A percentile compares a stretch with the other conserved stretches of the same genome.
phyloP scores from a whole-genome alignment of 2,329 filamentous ascomycete species.

The Ploettnerulaceae sp. region DNA sequence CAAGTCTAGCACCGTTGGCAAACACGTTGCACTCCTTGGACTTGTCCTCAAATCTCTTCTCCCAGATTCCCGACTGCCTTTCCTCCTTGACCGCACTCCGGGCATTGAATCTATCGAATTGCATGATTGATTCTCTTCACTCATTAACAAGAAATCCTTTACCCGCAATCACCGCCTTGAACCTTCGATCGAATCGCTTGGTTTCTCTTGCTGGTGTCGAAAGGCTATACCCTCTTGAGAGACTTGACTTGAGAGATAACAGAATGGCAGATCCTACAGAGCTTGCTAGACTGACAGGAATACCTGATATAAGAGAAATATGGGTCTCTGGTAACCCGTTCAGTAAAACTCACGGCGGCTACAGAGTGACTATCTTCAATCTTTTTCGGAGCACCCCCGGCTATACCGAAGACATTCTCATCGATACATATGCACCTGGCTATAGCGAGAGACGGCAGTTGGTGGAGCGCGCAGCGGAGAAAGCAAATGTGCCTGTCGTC shows the following conservation, averaged over 20 bases:
- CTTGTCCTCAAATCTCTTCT: conserved; percentile 86
- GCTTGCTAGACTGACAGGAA: conserved; percentile 79
- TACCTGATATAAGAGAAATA: conserved; percentile 87
- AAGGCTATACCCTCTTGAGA: conserved; percentile 79
- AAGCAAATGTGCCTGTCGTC: conserved; percentile 71
- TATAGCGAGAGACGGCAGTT: conserved; percentile 82
- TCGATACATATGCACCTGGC: conserved; percentile 79
- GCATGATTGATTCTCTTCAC: conserved; percentile 94
- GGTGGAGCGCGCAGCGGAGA: conserved; percentile 73
- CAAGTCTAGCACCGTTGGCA: conserved; percentile 74
- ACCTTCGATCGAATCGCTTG: conserved; percentile 83
- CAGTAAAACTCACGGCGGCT: conserved; percentile 77
- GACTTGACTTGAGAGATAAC: conserved; percentile 89
- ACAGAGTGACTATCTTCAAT: conserved; percentile 91
- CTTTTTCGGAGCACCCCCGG: conserved; percentile 87
- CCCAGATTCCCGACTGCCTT: conserved; percentile 88
- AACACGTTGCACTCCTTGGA: conserved; percentile 90
- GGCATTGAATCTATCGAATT: conserved; percentile 88
- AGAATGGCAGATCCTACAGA: conserved; percentile 85
- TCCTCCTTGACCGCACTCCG: conserved; percentile 81
- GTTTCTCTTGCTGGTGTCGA: conserved; percentile 86
- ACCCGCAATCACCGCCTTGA: conserved; percentile 88
- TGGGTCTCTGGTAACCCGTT: conserved; percentile 94
- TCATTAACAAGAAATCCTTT: conserved; percentile 81
- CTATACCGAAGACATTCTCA: conserved; percentile 83